Evolutionary conservation across 2,329 filamentous ascomycete genomes (phyloP).

Genomic region (Xylariaceae sp.): DNA sequence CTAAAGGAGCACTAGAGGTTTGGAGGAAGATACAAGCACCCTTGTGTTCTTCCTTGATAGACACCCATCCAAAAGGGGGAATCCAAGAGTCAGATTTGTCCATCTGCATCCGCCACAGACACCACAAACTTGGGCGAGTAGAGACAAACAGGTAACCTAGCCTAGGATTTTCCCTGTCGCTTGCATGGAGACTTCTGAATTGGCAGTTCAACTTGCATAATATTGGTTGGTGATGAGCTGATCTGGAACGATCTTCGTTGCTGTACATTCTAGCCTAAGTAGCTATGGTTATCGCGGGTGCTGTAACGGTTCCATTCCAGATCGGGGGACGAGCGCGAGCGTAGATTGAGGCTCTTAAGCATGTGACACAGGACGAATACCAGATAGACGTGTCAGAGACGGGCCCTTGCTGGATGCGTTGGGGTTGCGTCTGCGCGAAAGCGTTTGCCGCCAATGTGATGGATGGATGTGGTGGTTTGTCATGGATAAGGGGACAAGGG

Average conservation of each 20-base stretch:
- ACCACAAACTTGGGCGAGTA: not conserved
- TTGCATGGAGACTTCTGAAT: conserved; percentile 1
- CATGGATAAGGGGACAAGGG: conserved; percentile 5
- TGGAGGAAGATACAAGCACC: not conserved
- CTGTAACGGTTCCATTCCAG: not conserved
- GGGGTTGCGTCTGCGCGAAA: conserved; percentile 4
- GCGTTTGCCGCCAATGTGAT: not conserved
- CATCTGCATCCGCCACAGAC: conserved; percentile 14
- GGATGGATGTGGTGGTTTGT: too few species aligned
- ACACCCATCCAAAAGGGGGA: not conserved
- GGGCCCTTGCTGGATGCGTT: conserved; percentile 3
- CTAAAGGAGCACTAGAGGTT: not conserved
- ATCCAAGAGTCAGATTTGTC: conserved; percentile 3
- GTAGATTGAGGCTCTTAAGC: conserved; percentile 16
- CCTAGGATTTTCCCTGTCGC: not conserved
- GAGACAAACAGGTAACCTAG: conserved; percentile 3
- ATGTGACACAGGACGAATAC: not conserved
- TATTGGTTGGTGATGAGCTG: conserved; percentile 16
- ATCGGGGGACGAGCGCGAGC: not conserved
- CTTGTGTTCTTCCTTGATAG: not conserved
- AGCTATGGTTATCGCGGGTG: not conserved
- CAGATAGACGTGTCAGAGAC: not conserved
- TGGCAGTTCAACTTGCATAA: conserved; percentile 22
- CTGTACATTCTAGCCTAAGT: conserved; percentile 3
- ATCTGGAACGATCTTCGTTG: conserved; percentile 10